These are phyloP conservation scores for Lolium rigidum DNA, from an alignment of 176 grass and related monocot species.

Conservation along the genomic window DNA sequence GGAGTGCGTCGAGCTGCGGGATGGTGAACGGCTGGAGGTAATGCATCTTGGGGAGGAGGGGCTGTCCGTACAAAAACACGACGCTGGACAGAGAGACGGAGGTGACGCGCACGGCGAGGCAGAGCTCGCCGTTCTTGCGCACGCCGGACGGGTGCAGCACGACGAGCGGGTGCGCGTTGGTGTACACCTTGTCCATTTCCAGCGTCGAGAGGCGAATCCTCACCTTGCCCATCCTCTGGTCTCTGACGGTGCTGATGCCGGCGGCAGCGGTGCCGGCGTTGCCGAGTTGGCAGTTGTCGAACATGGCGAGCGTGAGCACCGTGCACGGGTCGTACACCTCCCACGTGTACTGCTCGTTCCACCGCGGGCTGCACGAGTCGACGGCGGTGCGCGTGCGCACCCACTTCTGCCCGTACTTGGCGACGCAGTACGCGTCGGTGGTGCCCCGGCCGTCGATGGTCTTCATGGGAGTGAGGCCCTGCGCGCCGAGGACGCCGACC, in stretches of 20 bases:
- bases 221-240: constrained; percentile 75
- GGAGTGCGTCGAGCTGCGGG: constrained; percentile 60
- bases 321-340: constrained; percentile 84
- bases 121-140: constrained; percentile 75
- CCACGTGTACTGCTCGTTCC: constrained; percentile 98
- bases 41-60: constrained; percentile 69
- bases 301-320: constrained; percentile 78
- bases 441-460: constrained; percentile 47
- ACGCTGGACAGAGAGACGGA: constrained; percentile 61
- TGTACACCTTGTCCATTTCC: constrained; percentile 64
- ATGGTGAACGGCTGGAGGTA: constrained; percentile 61
- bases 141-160: constrained; percentile 61
- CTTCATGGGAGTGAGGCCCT: constrained; percentile 70
- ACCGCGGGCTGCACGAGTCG: constrained; percentile 55
- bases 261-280: background rate
- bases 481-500: constrained; percentile 71
- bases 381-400: constrained; percentile 75
- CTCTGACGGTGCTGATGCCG: background rate
- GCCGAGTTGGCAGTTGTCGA: constrained; percentile 68
- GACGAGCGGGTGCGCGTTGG: constrained; percentile 49
- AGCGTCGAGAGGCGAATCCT: constrained; percentile 79
- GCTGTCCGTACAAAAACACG: constrained; percentile 54
- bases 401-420: constrained; percentile 94
- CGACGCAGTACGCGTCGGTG: constrained; percentile 77
- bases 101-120: constrained; percentile 75